Conservation (phyloP, 768 basidiomycete species). For the Candolleomyces aberdarensis region DNA sequence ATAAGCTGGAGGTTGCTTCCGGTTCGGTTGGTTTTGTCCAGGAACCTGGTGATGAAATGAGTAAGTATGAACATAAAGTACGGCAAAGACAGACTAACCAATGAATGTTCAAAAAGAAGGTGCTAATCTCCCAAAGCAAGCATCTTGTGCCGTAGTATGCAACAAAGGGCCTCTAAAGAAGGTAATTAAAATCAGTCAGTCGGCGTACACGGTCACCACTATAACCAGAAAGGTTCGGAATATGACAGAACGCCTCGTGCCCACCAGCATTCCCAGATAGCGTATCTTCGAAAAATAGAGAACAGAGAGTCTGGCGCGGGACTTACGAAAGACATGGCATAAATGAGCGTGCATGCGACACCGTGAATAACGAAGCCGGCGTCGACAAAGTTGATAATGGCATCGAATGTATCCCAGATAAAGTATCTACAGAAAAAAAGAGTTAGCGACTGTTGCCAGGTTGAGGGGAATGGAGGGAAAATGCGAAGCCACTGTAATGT, state of each 20-base stretch:
- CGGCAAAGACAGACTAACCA: conserved; percentile 47
- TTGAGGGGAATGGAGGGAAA: conserved; percentile 3
- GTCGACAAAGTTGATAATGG: conserved; percentile 63
- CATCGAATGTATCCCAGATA: conserved; percentile 80
- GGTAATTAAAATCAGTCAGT: neutral
- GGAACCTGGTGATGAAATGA: conserved; percentile 43
- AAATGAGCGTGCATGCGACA: conserved; percentile 63
- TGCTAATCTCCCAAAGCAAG: conserved; percentile 83
- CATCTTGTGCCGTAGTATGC: conserved; percentile 78
- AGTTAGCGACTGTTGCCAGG: neutral
- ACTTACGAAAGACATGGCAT: conserved; percentile 67
- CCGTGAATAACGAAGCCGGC: conserved; percentile 80
- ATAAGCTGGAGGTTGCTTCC: conserved; percentile 64
- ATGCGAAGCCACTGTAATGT: neutral
- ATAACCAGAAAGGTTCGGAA: neutral
- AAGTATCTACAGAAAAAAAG: conserved; percentile 51
- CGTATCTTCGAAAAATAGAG: conserved; percentile 2
- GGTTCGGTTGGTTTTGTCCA: conserved; percentile 74
- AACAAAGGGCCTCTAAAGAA: conserved; percentile 61
- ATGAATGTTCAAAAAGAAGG: conserved; percentile 84
- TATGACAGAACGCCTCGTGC: neutral
- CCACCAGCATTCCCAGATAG: neutral
- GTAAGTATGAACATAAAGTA: neutral
- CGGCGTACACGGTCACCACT: neutral
- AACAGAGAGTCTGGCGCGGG: neutral